Conservation (phyloP, 2,329 filamentous ascomycete species). For the Hymenoscyphus repandus region DNA sequence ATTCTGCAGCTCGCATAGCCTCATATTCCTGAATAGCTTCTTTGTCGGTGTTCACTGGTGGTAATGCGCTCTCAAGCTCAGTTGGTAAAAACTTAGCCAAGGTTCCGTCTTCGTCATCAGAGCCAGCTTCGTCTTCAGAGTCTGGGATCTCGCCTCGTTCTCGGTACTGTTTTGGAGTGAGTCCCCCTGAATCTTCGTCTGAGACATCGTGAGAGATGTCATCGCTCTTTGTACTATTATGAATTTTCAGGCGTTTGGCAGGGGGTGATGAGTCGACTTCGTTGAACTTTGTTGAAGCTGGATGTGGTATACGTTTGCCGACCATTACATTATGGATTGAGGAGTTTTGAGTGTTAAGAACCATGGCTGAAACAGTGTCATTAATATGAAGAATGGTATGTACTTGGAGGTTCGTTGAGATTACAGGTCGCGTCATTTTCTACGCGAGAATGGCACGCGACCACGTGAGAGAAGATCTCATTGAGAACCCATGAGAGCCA, state of each 20-base stretch:
- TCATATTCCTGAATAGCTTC: conserved; percentile 79
- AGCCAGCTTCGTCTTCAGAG: conserved; percentile 30
- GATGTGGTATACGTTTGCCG: conserved; percentile 22
- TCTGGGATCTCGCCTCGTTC: conserved; percentile 33
- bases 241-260: conserved; percentile 27
- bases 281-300: conserved; percentile 24
- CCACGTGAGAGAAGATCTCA: not conserved
- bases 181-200: conserved; percentile 17
- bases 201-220: conserved; percentile 20
- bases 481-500: no score
- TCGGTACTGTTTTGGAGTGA: conserved; percentile 12
- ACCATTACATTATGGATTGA: conserved; percentile 22
- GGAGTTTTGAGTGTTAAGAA: conserved; percentile 14
- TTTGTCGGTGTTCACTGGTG: conserved; percentile 59
- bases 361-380: conserved; percentile 10
- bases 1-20: conserved; percentile 40
- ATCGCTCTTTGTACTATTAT: conserved; percentile 23
- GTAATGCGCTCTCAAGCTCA: conserved; percentile 67
- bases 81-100: conserved; percentile 43
- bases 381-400: not conserved
- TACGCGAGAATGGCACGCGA: not conserved
- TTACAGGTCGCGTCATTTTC: not conserved
- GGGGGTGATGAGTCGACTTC: conserved; percentile 19
- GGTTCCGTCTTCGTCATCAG: conserved; percentile 27
- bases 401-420: not conserved